phyloP scores from a whole-genome alignment of 345 rosid species.

The Zanthoxylum bungeanum region DNA sequence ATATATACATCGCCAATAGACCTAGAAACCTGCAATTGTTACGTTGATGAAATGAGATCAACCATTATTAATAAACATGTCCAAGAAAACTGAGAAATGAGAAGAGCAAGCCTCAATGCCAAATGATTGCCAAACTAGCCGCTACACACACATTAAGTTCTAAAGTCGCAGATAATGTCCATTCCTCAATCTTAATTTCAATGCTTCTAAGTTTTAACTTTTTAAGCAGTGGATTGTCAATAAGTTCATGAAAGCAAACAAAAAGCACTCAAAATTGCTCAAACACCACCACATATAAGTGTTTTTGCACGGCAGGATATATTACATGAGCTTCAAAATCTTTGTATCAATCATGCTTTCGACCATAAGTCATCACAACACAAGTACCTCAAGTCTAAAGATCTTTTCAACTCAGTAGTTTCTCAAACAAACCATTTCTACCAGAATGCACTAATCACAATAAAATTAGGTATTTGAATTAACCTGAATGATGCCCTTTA shows the following conservation, averaged over 20 bases:
- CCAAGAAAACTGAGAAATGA: slow-evolving; percentile 2
- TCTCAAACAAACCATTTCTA: not conserved
- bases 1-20: slow-evolving; percentile 84
- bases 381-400: not conserved
- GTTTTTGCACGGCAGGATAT: not conserved
- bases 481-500: slow-evolving; percentile 95
- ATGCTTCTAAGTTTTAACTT: not conserved
- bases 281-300: not conserved
- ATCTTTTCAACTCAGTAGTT: not conserved
- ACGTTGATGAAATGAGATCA: slow-evolving; percentile 3
- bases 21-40: slow-evolving; percentile 66
- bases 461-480: slow-evolving; percentile 8
- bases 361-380: not conserved
- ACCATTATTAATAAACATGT: not conserved
- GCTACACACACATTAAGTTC: not conserved
- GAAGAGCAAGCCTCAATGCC: too few relatives aligned
- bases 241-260: not conserved
- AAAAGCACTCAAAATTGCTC: not conserved
- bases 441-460: not conserved
- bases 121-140: not conserved
- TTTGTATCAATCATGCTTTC: not conserved
- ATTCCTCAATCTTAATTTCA: not conserved
- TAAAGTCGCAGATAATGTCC: not conserved
- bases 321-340: not conserved
- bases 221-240: too few relatives aligned